A percentile compares a stretch with the other conserved stretches of the same genome.
Evolutionary conservation across 352 stramenopile species (phyloP).

Genomic region (Globisporangium irregulare): DNA sequence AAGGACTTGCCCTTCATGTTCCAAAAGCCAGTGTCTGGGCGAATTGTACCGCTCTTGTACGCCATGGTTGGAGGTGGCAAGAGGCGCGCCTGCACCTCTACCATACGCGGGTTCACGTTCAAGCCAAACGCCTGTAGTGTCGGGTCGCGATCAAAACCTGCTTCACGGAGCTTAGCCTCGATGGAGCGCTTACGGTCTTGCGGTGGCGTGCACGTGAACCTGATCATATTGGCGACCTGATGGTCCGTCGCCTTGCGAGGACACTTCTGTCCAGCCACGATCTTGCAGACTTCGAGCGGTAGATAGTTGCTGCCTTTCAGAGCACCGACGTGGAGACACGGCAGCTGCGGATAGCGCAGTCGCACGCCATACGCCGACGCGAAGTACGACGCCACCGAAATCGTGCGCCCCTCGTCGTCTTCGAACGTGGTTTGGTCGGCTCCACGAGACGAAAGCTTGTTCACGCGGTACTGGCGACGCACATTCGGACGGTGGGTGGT

Average conservation of each 20-base stretch:
- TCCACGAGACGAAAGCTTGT: conserved; percentile 45
- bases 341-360: conserved; percentile 67
- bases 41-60: conserved; percentile 47
- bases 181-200: conserved; percentile 58
- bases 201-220: conserved; percentile 54
- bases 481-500: conserved; percentile 63
- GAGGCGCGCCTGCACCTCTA: conserved; percentile 42
- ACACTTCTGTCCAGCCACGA: conserved; percentile 68
- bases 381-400: conserved; percentile 68
- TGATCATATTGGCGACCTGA: conserved; percentile 84
- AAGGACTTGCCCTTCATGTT: conserved; percentile 70
- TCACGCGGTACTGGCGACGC: conserved; percentile 59
- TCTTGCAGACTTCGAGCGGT: conserved; percentile 80
- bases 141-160: conserved; percentile 52
- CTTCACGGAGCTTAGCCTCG: conserved; percentile 54
- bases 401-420: conserved; percentile 42
- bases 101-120: conserved; percentile 52
- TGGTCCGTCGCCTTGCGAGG: conserved; percentile 75
- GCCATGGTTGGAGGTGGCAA: conserved; percentile 44
- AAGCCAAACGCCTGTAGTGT: conserved; percentile 55
- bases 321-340: conserved; percentile 78
- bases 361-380: conserved; percentile 40
- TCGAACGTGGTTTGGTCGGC: conserved; percentile 56
- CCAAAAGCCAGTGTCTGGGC: conserved; percentile 57
- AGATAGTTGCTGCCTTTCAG: conserved; percentile 74